Conservation (phyloP, 148 eudicot genomes). For the Euryodendron excelsum region DNA sequence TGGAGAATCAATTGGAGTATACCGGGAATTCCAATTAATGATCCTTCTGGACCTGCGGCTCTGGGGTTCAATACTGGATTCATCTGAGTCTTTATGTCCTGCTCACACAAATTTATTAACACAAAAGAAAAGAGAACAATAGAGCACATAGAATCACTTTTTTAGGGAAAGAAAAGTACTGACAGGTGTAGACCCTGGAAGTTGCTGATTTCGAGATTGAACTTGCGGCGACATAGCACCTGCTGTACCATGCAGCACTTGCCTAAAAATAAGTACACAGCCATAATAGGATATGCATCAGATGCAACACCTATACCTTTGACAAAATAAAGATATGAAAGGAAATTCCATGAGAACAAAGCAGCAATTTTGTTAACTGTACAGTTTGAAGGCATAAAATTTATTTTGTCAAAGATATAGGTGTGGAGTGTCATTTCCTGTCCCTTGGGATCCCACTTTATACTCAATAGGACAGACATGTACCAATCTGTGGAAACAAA, state of each 20-base stretch:
- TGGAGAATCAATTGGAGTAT: constrained; percentile 11
- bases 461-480: background rate
- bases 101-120: constrained; percentile 18
- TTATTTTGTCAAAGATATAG: too few relatives aligned
- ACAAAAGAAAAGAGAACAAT: background rate
- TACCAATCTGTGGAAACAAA: background rate
- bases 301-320: background rate
- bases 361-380: background rate
- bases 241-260: constrained; percentile 84
- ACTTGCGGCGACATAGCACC: constrained; percentile 81
- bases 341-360: background rate
- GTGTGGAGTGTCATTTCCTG: background rate
- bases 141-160: background rate
- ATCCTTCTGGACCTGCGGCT: constrained; percentile 56
- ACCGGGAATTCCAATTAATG: constrained; percentile 67
- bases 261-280: constrained; percentile 43
- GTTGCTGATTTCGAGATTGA: constrained; percentile 78
- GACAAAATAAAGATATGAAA: background rate
- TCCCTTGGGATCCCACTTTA: background rate
- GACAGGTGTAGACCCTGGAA: constrained; percentile 52
- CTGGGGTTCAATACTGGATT: constrained; percentile 51
- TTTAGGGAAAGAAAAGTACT: constrained; percentile 14
- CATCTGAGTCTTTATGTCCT: constrained; percentile 63
- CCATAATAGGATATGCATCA: constrained; percentile 1
- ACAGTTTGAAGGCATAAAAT: background rate